phyloP scores from a whole-genome alignment of 768 basidiomycete species.

The Xerocomellus intermedius region DNA sequence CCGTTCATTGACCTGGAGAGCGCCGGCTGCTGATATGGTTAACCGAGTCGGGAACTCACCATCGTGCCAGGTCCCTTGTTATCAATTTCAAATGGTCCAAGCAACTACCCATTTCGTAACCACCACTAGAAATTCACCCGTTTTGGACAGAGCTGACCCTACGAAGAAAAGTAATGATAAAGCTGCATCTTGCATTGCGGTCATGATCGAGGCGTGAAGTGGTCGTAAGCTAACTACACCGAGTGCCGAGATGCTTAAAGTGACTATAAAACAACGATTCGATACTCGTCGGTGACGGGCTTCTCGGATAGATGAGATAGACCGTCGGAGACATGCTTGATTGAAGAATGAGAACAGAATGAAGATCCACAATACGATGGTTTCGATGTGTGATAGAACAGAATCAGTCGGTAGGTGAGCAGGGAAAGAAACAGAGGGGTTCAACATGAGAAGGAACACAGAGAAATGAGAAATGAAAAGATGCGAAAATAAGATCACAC shows the following conservation, averaged over 20 bases:
- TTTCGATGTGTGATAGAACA: constrained; percentile 12
- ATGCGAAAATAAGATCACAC: constrained; percentile 9
- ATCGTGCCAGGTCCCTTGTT: constrained; percentile 9
- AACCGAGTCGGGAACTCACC: background rate
- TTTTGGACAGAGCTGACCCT: background rate
- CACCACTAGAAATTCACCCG: background rate
- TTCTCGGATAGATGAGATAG: background rate
- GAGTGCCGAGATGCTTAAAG: constrained; percentile 1
- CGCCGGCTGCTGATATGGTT: background rate
- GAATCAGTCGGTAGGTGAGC: constrained; percentile 7
- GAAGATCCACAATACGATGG: constrained; percentile 15
- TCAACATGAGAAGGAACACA: constrained; percentile 1
- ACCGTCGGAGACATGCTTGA: constrained; percentile 15
- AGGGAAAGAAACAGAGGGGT: background rate
- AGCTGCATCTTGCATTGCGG: constrained; percentile 9
- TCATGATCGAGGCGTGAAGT: constrained; percentile 18
- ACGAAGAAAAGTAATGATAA: background rate
- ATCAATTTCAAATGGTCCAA: constrained; percentile 29
- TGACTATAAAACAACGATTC: constrained; percentile 24
- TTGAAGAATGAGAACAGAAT: constrained; percentile 7
- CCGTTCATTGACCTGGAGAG: background rate
- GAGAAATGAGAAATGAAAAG: constrained; percentile 8
- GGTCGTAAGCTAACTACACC: constrained; percentile 26
- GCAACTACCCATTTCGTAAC: background rate
- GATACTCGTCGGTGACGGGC: constrained; percentile 4